Conservation (phyloP, 2,329 filamentous ascomycete species). For the Thermoascus crustaceus region DNA sequence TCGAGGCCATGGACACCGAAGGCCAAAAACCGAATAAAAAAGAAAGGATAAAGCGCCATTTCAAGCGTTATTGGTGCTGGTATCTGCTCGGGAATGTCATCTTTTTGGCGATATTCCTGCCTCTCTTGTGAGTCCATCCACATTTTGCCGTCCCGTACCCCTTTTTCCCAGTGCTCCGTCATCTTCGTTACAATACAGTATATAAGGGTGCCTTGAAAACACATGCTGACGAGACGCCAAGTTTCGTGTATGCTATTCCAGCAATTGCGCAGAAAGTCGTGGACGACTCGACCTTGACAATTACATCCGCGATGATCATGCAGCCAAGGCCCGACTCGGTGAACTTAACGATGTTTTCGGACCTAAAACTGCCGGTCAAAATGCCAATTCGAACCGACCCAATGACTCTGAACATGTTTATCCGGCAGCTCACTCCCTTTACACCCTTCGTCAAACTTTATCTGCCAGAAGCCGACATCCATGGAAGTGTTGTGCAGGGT, state of each 20-base stretch:
- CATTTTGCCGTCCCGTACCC: not conserved
- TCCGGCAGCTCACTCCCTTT: slow-evolving; percentile 18
- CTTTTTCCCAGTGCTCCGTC: not conserved
- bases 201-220: too few relatives aligned
- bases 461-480: slow-evolving; percentile 17
- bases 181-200: too few relatives aligned
- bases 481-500: slow-evolving; percentile 29
- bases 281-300: slow-evolving; percentile 27
- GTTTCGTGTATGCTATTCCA: slow-evolving; percentile 34
- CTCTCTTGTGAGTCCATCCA: slow-evolving; percentile 35
- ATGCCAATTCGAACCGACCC: slow-evolving; percentile 31
- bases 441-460: slow-evolving; percentile 21
- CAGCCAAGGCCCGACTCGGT: slow-evolving; percentile 26
- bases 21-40: slow-evolving; percentile 15
- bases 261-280: slow-evolving; percentile 34
- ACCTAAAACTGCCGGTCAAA: slow-evolving; percentile 27
- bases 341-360: slow-evolving; percentile 26
- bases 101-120: slow-evolving; percentile 32
- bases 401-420: slow-evolving; percentile 26
- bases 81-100: slow-evolving; percentile 30
- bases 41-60: slow-evolving; percentile 26
- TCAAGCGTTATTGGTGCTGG: slow-evolving; percentile 31
- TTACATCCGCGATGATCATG: slow-evolving; percentile 27
- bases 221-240: slow-evolving; percentile 10
- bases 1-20: slow-evolving; percentile 21